phyloP scores from a whole-genome alignment of 305 asterid genomes.

The Solanum hybrid region DNA sequence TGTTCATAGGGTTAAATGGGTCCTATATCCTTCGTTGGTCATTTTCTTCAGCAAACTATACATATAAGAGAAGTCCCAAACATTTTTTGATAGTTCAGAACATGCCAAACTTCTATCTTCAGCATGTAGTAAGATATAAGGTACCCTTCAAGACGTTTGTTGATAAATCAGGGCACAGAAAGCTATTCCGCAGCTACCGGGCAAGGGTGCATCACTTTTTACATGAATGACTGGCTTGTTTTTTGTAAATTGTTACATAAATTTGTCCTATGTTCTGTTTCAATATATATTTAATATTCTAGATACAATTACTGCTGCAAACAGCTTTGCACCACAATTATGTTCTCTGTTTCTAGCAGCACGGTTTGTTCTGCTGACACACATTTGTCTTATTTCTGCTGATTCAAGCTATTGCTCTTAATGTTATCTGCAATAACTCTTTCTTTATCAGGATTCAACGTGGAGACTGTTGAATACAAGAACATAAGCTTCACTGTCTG shows the following conservation, averaged over 20 bases:
- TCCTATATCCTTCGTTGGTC: background rate
- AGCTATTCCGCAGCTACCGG: background rate
- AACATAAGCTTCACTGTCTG: conserved; percentile 87
- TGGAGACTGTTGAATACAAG: conserved; percentile 59
- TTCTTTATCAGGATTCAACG: conserved; percentile 48
- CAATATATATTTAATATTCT: background rate
- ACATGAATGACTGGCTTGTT: background rate
- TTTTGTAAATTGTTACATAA: background rate
- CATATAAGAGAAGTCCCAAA: background rate
- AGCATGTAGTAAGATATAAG: background rate
- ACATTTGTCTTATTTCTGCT: background rate
- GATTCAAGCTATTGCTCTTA: background rate
- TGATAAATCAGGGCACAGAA: background rate
- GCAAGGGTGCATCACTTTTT: background rate
- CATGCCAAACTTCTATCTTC: background rate
- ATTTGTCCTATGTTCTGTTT: background rate
- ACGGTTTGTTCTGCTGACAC: background rate
- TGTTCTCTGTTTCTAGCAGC: background rate
- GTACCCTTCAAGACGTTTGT: background rate
- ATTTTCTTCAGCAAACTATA: background rate
- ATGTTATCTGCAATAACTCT: background rate
- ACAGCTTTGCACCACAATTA: background rate
- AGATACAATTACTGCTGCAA: background rate
- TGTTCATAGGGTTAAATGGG: background rate
- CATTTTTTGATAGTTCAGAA: background rate